These are phyloP conservation scores for Begonia fuchsioides DNA, from an alignment of 306 rosid genomes.

Conservation along the genomic window DNA sequence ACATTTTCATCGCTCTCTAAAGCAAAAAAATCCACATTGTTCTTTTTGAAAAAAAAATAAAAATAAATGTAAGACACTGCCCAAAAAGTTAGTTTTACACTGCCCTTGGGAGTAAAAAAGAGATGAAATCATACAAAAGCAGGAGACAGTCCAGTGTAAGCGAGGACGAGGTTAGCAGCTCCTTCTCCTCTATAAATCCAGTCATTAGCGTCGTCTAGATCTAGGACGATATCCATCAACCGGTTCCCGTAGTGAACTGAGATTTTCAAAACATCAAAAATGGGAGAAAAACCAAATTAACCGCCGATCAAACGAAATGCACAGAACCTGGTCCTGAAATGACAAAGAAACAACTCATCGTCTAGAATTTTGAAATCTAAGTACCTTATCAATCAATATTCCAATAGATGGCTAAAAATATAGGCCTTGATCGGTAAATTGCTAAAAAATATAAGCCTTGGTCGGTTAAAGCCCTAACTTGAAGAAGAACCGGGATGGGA, in stretches of 20 bases:
- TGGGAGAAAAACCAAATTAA: neutral
- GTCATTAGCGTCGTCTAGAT: conserved; percentile 34
- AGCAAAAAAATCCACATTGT: no score
- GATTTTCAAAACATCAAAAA: neutral
- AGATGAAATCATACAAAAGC: conserved; percentile 28
- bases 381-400: no score
- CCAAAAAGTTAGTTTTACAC: no score
- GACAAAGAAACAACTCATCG: neutral
- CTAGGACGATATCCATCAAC: conserved; percentile 37
- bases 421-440: neutral
- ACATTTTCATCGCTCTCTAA: no score
- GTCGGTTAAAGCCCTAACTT: conserved; percentile 6
- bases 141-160: conserved; percentile 57
- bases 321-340: neutral
- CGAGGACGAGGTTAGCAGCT: conserved; percentile 74
- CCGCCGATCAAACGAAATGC: neutral
- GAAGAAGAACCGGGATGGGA: neutral
- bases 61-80: no score
- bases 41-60: neutral
- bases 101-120: neutral
- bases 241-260: conserved; percentile 6
- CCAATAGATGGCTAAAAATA: neutral
- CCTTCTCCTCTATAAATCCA: conserved; percentile 97
- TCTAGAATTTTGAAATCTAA: no score
- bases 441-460: no score